Base-by-base conservation (phyloP, 129 eudicot species). In the Silybum marianum region DNA sequence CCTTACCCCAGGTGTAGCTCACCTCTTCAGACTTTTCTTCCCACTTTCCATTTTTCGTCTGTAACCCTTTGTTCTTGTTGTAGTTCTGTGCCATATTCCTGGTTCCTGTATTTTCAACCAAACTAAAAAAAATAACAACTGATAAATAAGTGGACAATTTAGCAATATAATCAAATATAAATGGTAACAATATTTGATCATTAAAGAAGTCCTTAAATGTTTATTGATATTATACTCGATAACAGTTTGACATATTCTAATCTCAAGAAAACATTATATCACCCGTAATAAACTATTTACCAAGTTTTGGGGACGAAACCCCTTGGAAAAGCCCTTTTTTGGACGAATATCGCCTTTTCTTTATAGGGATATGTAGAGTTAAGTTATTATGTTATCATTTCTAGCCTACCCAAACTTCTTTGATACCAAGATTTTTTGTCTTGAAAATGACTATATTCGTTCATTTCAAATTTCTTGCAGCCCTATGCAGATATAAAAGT, bases 401-500 rank as follows among this genome's bases (percentile, higher is more conserved):
- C 9, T 65, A 22, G 69, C 69, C 69, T 65, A 23, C 16, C 28
- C 28, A 23, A 65, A 65, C 69, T 65, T 65, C 30, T 65, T 36
- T 40, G 21, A 46, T 69, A 34, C 60, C 54, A 51, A 51, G 11
- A 22, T 36, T 21, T 68, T 39, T 69, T 74, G 6, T 58, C 18
- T 60, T n/a, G 40, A 68, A 16, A 28, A 58, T 83, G 38, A 60
- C 54, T 39, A 19, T 60, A 60, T 71, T 70, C 6, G 0, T 26
- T 71, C 18, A 7, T 66, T 70, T 69, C 22, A 42, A 68, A 73
- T 69, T 82, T 38, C 28, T 78, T 84, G 86, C 88, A 90, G 91
- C 80, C 88, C 19, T 66, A 66, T 32, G 32, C 82, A 58, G 89
- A 81, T 72, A 32, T 83, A 22, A 87, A 89, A 85, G 76, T 78